Conservation (phyloP, 2,329 filamentous ascomycete species). For the Rasamsonia emersonii region DNA sequence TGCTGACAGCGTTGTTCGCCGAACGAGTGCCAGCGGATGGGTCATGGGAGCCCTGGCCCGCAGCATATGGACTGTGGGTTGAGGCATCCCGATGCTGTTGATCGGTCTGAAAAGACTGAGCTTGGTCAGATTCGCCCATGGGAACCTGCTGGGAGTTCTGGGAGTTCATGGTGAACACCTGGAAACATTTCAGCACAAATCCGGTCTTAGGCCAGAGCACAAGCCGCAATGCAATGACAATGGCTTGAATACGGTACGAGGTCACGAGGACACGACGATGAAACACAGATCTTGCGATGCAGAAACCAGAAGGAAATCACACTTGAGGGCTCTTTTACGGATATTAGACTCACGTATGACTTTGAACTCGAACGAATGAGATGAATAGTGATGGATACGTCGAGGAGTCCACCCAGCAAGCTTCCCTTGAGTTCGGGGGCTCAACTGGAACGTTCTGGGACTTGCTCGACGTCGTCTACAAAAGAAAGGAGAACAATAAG, state of each 20-base stretch:
- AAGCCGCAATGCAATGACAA: too few relatives aligned
- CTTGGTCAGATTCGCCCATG: constrained; percentile 16
- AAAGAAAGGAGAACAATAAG: constrained; percentile 5
- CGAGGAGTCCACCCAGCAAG: too few relatives aligned
- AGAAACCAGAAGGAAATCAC: neutral
- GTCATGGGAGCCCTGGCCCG: constrained; percentile 15
- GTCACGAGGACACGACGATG: too few relatives aligned
- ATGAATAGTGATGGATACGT: too few relatives aligned
- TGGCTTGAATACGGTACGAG: too few relatives aligned
- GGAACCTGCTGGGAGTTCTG: constrained; percentile 17
- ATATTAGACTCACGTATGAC: neutral
- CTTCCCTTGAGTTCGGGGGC: too few relatives aligned
- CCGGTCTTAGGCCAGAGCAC: neutral
- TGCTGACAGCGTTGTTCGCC: constrained; percentile 12
- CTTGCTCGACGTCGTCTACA: constrained; percentile 5
- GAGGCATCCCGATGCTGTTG: constrained; percentile 20
- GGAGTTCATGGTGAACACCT: constrained; percentile 15
- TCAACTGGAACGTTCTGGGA: too few relatives aligned
- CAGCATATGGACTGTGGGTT: constrained; percentile 13
- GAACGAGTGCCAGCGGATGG: constrained; percentile 12
- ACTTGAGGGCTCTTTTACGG: neutral
- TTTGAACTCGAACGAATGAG: too few relatives aligned
- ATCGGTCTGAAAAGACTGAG: constrained; percentile 15
- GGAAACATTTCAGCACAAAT: constrained; percentile 3
- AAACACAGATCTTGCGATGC: too few relatives aligned